Percentiles rank a stretch among this genome's conserved stretches.
phyloP scores from a whole-genome alignment of 2,329 filamentous ascomycete species.

The Pyrenophora graminea region DNA sequence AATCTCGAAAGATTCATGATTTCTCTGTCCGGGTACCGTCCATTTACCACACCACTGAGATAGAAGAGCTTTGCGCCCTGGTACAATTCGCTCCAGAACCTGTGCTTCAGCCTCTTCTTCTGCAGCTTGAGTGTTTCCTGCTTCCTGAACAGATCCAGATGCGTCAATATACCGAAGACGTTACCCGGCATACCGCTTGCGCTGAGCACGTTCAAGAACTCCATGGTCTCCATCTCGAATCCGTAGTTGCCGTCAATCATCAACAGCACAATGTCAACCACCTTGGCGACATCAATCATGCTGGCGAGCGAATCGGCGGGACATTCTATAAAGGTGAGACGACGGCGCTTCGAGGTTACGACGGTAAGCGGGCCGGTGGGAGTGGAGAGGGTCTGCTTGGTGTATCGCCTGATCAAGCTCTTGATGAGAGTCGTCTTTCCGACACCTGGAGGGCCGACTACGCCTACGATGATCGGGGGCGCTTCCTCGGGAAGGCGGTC shows the following conservation, averaged over 20 bases:
- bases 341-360: constrained; percentile 92
- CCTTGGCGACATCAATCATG: constrained; percentile 96
- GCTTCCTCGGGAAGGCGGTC: constrained; percentile 95
- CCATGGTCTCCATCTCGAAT: constrained; percentile 99
- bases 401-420: constrained; percentile 89
- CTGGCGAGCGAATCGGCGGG: constrained; percentile 90
- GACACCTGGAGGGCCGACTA: constrained; percentile 90
- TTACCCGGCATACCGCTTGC: constrained; percentile 97
- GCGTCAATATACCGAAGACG: constrained; percentile 94
- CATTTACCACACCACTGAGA: constrained; percentile 93
- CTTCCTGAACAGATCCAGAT: constrained; percentile 93
- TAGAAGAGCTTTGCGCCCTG: constrained; percentile 98
- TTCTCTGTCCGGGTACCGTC: constrained; percentile 93
- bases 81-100: constrained; percentile 96
- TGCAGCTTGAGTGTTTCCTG: constrained; percentile 88
- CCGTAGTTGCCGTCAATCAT: constrained; percentile 99
- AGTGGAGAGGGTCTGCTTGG: constrained; percentile 89
- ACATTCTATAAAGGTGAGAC: constrained; percentile 94
- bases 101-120: constrained; percentile 94
- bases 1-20: constrained; percentile 95
- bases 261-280: constrained; percentile 93
- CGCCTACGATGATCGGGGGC: constrained; percentile 87
- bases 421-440: constrained; percentile 97
- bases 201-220: constrained; percentile 93
- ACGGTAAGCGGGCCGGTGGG: constrained; percentile 93